phyloP scores from a whole-genome alignment of 305 asterid genomes.

The Rubia peregrina region DNA sequence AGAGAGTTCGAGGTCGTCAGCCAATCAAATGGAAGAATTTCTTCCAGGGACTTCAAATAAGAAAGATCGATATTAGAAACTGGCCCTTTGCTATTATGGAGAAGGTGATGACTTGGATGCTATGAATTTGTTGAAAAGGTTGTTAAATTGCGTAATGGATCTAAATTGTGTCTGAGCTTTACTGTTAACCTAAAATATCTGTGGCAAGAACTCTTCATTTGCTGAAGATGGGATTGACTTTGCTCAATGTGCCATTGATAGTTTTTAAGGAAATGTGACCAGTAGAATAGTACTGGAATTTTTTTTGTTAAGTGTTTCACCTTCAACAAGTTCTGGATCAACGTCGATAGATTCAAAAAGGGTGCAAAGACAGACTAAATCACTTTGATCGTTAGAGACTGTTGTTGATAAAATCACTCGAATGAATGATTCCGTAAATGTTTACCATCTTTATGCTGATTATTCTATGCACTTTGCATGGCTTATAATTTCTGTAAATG shows the following conservation, averaged over 20 bases:
- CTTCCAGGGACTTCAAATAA: slow-evolving; percentile 60
- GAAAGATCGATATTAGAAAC: slow-evolving; percentile 49
- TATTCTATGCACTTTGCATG: too few species aligned
- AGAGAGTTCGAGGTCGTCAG: slow-evolving; percentile 61
- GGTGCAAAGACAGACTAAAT: slow-evolving; percentile 46
- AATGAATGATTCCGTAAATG: slow-evolving; percentile 47
- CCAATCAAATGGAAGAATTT: slow-evolving; percentile 75
- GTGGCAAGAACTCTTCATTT: slow-evolving; percentile 38
- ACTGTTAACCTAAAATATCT: slow-evolving; percentile 59
- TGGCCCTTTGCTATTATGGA: slow-evolving; percentile 78
- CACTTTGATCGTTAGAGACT: slow-evolving; percentile 60
- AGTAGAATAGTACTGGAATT: slow-evolving; percentile 49
- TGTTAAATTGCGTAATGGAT: slow-evolving; percentile 39
- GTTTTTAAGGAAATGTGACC: slow-evolving; percentile 42
- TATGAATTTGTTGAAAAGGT: slow-evolving; percentile 53
- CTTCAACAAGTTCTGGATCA: slow-evolving; percentile 43
- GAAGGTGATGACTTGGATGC: slow-evolving; percentile 60
- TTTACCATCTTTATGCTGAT: slow-evolving; percentile 38
- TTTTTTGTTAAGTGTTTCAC: slow-evolving; percentile 59
- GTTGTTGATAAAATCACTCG: slow-evolving; percentile 50
- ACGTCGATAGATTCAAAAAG: slow-evolving; percentile 42
- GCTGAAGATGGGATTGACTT: slow-evolving; percentile 50
- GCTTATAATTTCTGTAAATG: too few species aligned
- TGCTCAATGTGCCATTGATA: slow-evolving; percentile 58
- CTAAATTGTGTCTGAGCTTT: slow-evolving; percentile 38